Percentiles rank a stretch among this genome's conserved stretches.
Evolutionary conservation across 768 basidiomycete species (phyloP).

Genomic region (Cytidiella melzeri): DNA sequence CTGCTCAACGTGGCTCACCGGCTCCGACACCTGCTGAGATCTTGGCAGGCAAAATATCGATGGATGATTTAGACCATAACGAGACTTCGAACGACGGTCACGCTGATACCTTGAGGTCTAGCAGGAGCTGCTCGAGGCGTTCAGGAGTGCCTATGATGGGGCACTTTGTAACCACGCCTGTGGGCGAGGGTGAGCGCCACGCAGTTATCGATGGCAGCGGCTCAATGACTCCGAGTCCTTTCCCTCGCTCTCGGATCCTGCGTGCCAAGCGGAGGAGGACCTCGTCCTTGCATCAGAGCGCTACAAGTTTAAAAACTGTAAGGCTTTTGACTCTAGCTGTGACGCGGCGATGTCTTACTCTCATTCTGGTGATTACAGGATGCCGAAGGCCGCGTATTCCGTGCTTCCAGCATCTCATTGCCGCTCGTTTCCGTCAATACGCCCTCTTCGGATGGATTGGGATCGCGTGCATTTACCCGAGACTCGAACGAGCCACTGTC

Average conservation of each 20-base stretch:
- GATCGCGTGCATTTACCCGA: conserved; percentile 20
- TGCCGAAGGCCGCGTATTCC: not conserved
- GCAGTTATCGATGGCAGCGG: conserved; percentile 11
- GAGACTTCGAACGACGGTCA: conserved; percentile 19
- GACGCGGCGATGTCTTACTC: not conserved
- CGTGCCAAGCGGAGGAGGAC: not conserved
- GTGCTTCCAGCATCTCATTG: not conserved
- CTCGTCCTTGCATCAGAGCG: not conserved
- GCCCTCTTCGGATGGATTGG: conserved; percentile 31
- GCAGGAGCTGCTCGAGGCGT: not conserved
- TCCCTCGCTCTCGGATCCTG: conserved; percentile 11
- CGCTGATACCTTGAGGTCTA: not conserved
- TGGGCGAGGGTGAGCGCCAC: not conserved
- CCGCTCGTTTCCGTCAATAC: not conserved
- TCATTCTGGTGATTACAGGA: conserved; percentile 2
- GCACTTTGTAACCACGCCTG: conserved; percentile 22
- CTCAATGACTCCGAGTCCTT: conserved; percentile 5
- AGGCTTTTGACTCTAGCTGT: conserved; percentile 8
- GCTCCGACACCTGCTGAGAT: conserved; percentile 63
- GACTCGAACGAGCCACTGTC: conserved; percentile 33
- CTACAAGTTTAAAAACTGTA: conserved; percentile 8
- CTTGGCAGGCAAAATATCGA: conserved; percentile 50
- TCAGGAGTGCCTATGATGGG: conserved; percentile 31
- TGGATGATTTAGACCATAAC: conserved; percentile 29
- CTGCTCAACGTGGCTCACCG: conserved; percentile 21